These are phyloP conservation scores for Salix caprea DNA, from an alignment of 345 rosid genomes.

Conservation along the genomic window DNA sequence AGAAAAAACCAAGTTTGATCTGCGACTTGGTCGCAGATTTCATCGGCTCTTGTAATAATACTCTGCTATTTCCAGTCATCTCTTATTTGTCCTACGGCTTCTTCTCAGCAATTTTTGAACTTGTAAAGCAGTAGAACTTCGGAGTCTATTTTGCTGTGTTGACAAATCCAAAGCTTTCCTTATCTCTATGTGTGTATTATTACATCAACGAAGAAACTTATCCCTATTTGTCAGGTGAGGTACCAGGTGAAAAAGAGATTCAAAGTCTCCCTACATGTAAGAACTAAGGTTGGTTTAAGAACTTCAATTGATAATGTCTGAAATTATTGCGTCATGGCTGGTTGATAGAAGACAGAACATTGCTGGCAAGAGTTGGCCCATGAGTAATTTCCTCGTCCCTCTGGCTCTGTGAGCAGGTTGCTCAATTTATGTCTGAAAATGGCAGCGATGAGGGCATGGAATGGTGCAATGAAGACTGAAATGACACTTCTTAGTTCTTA, in stretches of 20 bases:
- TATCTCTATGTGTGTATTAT: background rate
- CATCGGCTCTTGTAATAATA: background rate
- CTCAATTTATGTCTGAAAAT: too few species aligned
- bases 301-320: too few species aligned
- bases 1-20: constrained; percentile 7
- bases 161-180: background rate
- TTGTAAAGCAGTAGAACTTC: background rate
- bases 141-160: background rate
- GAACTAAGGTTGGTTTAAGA: too few species aligned
- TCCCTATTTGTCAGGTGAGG: background rate
- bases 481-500: too few species aligned
- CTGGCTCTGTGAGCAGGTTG: too few species aligned
- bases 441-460: too few species aligned
- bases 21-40: background rate
- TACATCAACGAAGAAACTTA: background rate
- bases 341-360: too few species aligned
- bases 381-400: too few species aligned
- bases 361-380: too few species aligned
- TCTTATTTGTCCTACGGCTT: background rate
- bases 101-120: background rate
- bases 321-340: too few species aligned
- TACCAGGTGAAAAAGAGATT: background rate
- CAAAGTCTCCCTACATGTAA: background rate
- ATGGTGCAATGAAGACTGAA: too few species aligned
- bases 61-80: background rate